These are phyloP conservation scores for Ampelomyces quisqualis DNA, from an alignment of 2,329 filamentous ascomycete genomes.

Conservation along the genomic window DNA sequence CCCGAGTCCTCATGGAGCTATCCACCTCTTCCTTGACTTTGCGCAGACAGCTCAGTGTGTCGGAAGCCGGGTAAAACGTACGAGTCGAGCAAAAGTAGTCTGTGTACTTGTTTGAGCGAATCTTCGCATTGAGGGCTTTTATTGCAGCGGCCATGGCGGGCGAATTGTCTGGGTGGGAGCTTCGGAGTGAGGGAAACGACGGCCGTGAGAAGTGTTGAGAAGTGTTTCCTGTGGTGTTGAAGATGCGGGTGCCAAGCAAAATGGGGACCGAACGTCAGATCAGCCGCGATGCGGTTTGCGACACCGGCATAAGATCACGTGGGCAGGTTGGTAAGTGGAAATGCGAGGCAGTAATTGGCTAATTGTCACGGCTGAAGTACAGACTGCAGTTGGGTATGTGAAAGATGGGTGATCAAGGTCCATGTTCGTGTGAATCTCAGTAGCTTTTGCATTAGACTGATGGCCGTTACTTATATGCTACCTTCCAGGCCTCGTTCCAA, in stretches of 20 bases:
- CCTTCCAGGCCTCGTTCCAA: no score
- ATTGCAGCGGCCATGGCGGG: conserved; percentile 54
- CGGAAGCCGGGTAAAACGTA: conserved; percentile 45
- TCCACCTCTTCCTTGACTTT: conserved; percentile 3
- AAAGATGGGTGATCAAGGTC: background rate
- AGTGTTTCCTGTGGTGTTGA: conserved; percentile 9
- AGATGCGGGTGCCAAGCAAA: conserved; percentile 7
- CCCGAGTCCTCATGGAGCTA: no score
- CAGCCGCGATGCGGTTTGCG: conserved; percentile 3
- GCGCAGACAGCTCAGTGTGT: no score
- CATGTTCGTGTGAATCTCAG: background rate
- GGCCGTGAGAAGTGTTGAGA: conserved; percentile 5
- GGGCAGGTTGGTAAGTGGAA: background rate
- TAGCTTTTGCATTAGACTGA: no score
- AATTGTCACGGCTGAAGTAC: background rate
- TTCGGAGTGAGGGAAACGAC: conserved; percentile 7
- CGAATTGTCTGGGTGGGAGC: conserved; percentile 8
- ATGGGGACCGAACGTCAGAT: conserved; percentile 1
- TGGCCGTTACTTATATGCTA: no score
- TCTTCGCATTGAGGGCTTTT: conserved; percentile 56
- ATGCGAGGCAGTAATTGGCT: background rate
- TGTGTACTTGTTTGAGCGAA: conserved; percentile 52
- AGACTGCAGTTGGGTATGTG: background rate
- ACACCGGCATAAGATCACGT: conserved; percentile 5
- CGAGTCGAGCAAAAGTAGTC: conserved; percentile 58